Conservation (phyloP, 345 rosid genomes). For the Citrus mangshanensis region DNA sequence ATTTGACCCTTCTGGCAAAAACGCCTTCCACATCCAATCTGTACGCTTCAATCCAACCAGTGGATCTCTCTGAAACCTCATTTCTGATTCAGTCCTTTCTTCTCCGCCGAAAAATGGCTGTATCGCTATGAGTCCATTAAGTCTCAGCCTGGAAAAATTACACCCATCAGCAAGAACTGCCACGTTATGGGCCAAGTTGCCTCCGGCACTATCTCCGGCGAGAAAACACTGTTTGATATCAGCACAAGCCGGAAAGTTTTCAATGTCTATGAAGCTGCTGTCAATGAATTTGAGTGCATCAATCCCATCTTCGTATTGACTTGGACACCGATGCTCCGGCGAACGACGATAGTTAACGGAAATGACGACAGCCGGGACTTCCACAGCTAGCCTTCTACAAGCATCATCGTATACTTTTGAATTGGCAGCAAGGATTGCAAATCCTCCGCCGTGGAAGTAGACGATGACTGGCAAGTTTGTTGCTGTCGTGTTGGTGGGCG, state of each 20-base stretch:
- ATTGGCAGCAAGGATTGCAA: neutral
- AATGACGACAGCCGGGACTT: slow-evolving; percentile 1
- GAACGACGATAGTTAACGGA: slow-evolving; percentile 14
- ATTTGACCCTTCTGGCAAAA: slow-evolving; percentile 14
- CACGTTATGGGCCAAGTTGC: slow-evolving; percentile 30
- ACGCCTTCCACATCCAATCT: slow-evolving; percentile 18
- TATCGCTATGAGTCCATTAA: slow-evolving; percentile 18
- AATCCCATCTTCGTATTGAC: slow-evolving; percentile 21
- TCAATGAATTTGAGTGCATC: neutral
- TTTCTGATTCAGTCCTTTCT: slow-evolving; percentile 24
- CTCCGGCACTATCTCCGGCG: slow-evolving; percentile 31
- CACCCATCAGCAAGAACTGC: slow-evolving; percentile 6
- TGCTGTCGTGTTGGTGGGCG: neutral
- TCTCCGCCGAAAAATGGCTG: slow-evolving; percentile 31
- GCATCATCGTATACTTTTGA: neutral
- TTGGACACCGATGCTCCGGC: slow-evolving; percentile 27
- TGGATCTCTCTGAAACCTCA: neutral
- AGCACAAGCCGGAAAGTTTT: neutral
- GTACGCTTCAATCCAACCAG: neutral
- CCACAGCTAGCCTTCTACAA: neutral
- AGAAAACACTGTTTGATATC: slow-evolving; percentile 12
- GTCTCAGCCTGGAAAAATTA: neutral
- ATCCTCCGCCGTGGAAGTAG: slow-evolving; percentile 21
- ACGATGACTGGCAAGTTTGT: slow-evolving; percentile 21
- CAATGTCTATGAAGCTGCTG: neutral